These are phyloP conservation scores for Rhizopogon sp. DNA, from an alignment of 768 basidiomycete genomes.

Conservation along the genomic window DNA sequence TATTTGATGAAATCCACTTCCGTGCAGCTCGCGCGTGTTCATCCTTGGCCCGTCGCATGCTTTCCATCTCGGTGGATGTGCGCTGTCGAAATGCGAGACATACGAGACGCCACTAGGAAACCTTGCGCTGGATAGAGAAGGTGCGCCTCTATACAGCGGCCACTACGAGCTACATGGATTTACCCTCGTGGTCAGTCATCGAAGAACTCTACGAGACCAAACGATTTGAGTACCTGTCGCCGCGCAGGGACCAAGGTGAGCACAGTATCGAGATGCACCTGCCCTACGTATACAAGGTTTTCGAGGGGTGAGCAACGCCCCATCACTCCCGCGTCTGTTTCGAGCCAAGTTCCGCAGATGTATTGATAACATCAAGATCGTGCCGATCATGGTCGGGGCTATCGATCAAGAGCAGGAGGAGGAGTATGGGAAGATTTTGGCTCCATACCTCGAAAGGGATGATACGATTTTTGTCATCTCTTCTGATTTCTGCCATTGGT, in stretches of 20 bases:
- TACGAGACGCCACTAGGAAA: conserved; percentile 87
- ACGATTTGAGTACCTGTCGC: conserved; percentile 64
- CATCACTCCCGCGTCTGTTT: not conserved
- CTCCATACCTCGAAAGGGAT: conserved; percentile 71
- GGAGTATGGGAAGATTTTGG: conserved; percentile 64
- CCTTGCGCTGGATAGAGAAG: conserved; percentile 71
- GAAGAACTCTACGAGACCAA: conserved; percentile 58
- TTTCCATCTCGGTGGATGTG: conserved; percentile 81
- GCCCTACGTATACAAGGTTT: conserved; percentile 83
- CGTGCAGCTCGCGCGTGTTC: conserved; percentile 79
- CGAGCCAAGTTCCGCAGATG: not conserved
- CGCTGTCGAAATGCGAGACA: conserved; percentile 67
- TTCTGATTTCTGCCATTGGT: conserved; percentile 99
- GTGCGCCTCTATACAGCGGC: conserved; percentile 40
- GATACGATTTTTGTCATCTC: conserved; percentile 89
- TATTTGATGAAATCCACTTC: conserved; percentile 5
- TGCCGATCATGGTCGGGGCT: conserved; percentile 88
- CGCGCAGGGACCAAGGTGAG: conserved; percentile 81
- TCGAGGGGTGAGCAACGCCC: conserved; percentile 55
- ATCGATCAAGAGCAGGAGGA: conserved; percentile 57
- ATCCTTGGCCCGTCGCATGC: conserved; percentile 97
- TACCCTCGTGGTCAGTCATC: conserved; percentile 44
- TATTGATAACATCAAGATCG: conserved; percentile 73
- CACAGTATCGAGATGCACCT: conserved; percentile 99
- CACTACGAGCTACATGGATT: not conserved